These are phyloP conservation scores for Candida palmyrensis DNA, from an alignment of 805 yeast genomes.

Conservation along the genomic window DNA sequence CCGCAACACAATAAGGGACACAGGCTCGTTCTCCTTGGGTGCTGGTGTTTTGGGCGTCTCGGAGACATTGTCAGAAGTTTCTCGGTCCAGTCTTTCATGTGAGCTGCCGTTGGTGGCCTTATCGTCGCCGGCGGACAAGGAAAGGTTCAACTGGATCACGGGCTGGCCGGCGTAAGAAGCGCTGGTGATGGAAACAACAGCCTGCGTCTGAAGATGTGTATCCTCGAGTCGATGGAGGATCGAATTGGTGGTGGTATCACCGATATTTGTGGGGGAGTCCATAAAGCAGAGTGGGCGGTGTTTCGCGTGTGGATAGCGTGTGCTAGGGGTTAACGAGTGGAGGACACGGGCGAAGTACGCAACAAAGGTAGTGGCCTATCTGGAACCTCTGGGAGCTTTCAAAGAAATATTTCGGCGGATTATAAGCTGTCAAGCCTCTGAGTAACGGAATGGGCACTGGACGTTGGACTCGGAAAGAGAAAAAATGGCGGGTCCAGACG, in stretches of 20 bases:
- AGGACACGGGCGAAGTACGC: no score
- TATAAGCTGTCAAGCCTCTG: no score
- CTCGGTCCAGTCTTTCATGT: no score
- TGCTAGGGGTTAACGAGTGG: no score
- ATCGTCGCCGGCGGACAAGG: slow-evolving; percentile 1
- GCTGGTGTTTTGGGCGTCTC: background rate
- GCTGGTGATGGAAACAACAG: slow-evolving; percentile 14
- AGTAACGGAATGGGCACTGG: no score
- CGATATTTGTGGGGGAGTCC: slow-evolving; percentile 39
- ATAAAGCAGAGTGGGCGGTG: no score
- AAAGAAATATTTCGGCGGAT: no score
- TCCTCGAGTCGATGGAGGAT: slow-evolving; percentile 29
- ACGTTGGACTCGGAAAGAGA: no score
- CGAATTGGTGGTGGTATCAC: slow-evolving; percentile 38
- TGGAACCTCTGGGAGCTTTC: no score
- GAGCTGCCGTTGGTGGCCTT: background rate
- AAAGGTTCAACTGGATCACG: slow-evolving; percentile 28
- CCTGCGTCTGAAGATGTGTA: slow-evolving; percentile 28
- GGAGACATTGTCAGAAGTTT: slow-evolving; percentile 5
- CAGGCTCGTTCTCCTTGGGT: slow-evolving; percentile 4
- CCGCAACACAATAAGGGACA: slow-evolving; percentile 25
- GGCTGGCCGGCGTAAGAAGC: slow-evolving; percentile 34
- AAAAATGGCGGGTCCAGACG: no score
- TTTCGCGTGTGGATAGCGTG: no score
- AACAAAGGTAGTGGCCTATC: no score